These are phyloP conservation scores for Salicornia ramosissima DNA, from an alignment of 148 eudicot genomes.

Conservation along the genomic window DNA sequence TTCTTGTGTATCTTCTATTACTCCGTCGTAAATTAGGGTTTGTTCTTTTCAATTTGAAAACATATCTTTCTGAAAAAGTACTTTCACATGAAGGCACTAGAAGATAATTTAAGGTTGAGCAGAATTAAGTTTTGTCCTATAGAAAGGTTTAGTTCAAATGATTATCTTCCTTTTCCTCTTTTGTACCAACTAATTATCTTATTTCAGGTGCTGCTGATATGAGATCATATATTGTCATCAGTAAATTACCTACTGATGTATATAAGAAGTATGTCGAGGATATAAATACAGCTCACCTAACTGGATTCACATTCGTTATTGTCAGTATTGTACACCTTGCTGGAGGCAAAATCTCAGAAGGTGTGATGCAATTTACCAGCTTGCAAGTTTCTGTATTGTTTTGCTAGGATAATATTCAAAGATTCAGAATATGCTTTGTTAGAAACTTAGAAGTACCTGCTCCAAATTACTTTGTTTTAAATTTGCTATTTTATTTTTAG, in stretches of 20 bases:
- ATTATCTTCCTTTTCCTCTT: too few relatives aligned
- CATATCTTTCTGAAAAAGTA: background rate
- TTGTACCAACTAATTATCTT: too few relatives aligned
- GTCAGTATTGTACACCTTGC: conserved; percentile 69
- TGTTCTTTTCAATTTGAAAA: background rate
- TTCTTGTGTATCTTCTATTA: background rate
- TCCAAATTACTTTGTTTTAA: background rate
- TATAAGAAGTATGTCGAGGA: conserved; percentile 76
- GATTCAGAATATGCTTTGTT: background rate
- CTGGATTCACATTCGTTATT: conserved; percentile 71
- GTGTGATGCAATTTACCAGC: conserved; percentile 32
- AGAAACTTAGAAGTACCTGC: background rate
- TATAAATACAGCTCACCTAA: conserved; percentile 47
- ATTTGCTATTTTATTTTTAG: conserved; percentile 26
- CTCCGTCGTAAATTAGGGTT: background rate
- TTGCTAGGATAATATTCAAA: background rate
- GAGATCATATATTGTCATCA: conserved; percentile 69
- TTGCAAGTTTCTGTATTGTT: background rate
- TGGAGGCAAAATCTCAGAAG: conserved; percentile 83
- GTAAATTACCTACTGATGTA: conserved; percentile 63
- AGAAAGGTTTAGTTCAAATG: background rate
- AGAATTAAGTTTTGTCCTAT: background rate
- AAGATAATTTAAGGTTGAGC: background rate
- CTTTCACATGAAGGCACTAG: background rate
- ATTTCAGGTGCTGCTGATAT: conserved; percentile 56